Conservation (phyloP, 2,329 filamentous ascomycete genomes). For the Cladosporium sp. region DNA sequence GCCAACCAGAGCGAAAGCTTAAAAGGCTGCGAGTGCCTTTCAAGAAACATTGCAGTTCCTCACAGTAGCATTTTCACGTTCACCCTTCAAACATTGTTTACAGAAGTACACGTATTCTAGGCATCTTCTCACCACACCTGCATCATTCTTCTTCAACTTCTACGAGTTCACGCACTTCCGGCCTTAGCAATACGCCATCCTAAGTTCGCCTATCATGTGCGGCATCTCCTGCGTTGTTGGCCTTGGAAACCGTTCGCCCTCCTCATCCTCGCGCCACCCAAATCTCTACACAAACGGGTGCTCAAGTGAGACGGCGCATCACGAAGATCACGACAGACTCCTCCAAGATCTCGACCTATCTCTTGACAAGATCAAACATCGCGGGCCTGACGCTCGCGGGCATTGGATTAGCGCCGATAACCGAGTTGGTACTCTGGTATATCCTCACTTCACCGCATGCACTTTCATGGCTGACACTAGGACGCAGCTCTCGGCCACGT, state of each 20-base stretch:
- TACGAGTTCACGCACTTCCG: no score
- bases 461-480: neutral
- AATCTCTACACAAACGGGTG: slow-evolving; percentile 16
- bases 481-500: slow-evolving; percentile 45
- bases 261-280: slow-evolving; percentile 12
- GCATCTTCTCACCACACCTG: no score
- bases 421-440: slow-evolving; percentile 36
- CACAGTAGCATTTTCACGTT: neutral
- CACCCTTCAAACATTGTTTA: neutral
- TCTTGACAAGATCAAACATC: slow-evolving; percentile 40
- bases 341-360: slow-evolving; percentile 27
- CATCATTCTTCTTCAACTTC: no score
- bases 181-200: neutral
- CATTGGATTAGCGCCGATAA: slow-evolving; percentile 44
- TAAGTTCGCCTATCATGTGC: slow-evolving; percentile 23
- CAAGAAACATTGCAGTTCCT: no score
- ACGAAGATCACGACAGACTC: slow-evolving; percentile 17
- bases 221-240: slow-evolving; percentile 28
- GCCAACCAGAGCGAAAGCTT: no score
- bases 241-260: slow-evolving; percentile 11
- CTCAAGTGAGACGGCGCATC: slow-evolving; percentile 2
- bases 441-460: neutral
- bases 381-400: slow-evolving; percentile 45
- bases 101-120: no score
- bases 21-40: no score